Conservation (phyloP, 768 basidiomycete species). For the Leccinum barrowsii region DNA sequence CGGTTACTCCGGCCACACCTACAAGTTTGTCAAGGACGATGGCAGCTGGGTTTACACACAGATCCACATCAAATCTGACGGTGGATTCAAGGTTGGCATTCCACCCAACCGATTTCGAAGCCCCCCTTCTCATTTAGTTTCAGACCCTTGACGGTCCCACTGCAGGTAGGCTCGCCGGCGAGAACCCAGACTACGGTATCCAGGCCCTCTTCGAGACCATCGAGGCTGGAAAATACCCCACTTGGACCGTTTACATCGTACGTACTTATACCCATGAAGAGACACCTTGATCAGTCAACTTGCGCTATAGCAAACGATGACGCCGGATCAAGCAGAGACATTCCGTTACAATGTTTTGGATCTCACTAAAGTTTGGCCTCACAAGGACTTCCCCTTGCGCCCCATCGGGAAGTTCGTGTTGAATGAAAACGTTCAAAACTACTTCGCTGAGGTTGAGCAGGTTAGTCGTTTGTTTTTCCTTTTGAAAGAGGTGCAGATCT, state of each 20-base stretch:
- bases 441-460: slow-evolving; percentile 95
- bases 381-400: slow-evolving; percentile 83
- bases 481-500: slow-evolving; percentile 11
- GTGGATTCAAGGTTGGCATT: slow-evolving; percentile 69
- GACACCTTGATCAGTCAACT: slow-evolving; percentile 4
- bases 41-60: slow-evolving; percentile 86
- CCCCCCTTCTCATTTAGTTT: slow-evolving; percentile 4
- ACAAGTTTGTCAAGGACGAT: slow-evolving; percentile 81
- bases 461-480: slow-evolving; percentile 40
- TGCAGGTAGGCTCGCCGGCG: slow-evolving; percentile 62
- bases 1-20: slow-evolving; percentile 93
- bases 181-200: slow-evolving; percentile 84
- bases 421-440: slow-evolving; percentile 76
- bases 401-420: slow-evolving; percentile 83
- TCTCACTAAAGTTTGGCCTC: slow-evolving; percentile 90
- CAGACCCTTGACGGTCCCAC: slow-evolving; percentile 69
- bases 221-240: slow-evolving; percentile 73
- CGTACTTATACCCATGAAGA: slow-evolving; percentile 23
- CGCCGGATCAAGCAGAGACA: slow-evolving; percentile 82
- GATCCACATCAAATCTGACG: slow-evolving; percentile 74
- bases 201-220: slow-evolving; percentile 79
- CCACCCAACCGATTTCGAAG: neutral
- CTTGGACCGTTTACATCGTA: slow-evolving; percentile 86
- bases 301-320: slow-evolving; percentile 79
- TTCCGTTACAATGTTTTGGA: slow-evolving; percentile 91